Evolutionary conservation across 2,329 filamentous ascomycete species (phyloP), one percentile per base, ranked within the genome.

Genomic region (Talaromyces sp.): DNA sequence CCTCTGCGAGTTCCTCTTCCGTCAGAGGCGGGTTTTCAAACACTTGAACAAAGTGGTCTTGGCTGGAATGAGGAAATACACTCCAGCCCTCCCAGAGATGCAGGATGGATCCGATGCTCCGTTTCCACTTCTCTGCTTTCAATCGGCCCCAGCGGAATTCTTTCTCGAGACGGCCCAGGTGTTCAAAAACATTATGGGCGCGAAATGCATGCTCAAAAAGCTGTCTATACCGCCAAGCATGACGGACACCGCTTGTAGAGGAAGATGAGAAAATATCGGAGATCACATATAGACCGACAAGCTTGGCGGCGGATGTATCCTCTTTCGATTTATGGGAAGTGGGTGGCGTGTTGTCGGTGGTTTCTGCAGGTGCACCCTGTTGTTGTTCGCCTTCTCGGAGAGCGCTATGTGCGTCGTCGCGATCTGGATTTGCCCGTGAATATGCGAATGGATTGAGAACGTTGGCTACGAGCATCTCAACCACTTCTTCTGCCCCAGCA

Each of bases 381-480:
- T 73, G 74, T 44, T 80, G 75, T 32, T 67, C 68, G 30, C 69
- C 71, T 51, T 73, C 74, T 17, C 64, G 39, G 53, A 75, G 71
- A 9, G 59, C 62, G 8, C 51, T 57, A 13, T 53, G 62, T 28
- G 47, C 62, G 47, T 62, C 27, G 28, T 64, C 62, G 22, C 70
- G 72, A 60, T 82, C 75, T 25, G 87, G 85, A 63, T 91, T 93
- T 27, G 89, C 90, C 7, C 83, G 84, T 0, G 87, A 91, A 66
- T 88, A 85, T 6, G 87, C 84, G 62, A 96, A 86, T 0, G 95
- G 95, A 57, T 83, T 85, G 62, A 89, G 82, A 36, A 98, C 82
- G 69, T 99, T 98, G 0, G 87, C 83, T 0, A 96, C 84, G 42
- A 98, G 87, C 76, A 96, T 85, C 56, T 93, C 85, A n/a, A 96